A percentile compares a stretch with the other conserved stretches of the same genome.
These are phyloP conservation scores for Coemansia sp. DNA, from an alignment of 192 early-diverging fungal species.

Conservation along the genomic window DNA sequence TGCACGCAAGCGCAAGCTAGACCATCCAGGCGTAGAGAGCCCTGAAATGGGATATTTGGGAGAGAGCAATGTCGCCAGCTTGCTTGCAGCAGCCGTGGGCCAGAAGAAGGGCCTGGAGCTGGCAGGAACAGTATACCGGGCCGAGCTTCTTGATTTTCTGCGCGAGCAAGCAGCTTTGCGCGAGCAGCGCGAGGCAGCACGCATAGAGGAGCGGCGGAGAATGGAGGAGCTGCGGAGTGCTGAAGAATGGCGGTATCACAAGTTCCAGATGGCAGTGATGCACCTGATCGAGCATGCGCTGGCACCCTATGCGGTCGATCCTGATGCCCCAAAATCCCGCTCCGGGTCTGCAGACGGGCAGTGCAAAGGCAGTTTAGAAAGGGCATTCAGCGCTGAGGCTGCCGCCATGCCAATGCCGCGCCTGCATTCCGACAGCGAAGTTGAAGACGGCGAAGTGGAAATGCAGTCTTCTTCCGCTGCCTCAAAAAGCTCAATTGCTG, in stretches of 20 bases:
- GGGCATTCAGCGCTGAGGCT: neutral
- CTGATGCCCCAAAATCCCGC: neutral
- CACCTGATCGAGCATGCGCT: conserved; percentile 27
- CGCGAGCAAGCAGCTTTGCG: conserved; percentile 32
- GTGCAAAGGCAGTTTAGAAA: neutral
- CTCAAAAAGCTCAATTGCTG: neutral
- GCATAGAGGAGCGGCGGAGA: conserved; percentile 31
- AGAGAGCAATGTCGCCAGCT: neutral
- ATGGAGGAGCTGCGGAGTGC: conserved; percentile 32
- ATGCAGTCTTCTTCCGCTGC: neutral
- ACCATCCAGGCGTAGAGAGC: neutral
- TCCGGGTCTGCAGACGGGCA: neutral
- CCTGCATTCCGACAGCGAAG: neutral
- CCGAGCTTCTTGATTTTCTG: conserved; percentile 41
- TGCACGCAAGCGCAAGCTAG: conserved; percentile 23
- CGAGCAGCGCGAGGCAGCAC: conserved; percentile 30
- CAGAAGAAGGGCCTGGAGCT: conserved; percentile 13
- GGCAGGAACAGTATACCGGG: conserved; percentile 25
- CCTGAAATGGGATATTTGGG: neutral
- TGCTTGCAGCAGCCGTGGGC: conserved; percentile 5
- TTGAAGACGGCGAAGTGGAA: conserved; percentile 4
- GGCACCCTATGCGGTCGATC: conserved; percentile 18
- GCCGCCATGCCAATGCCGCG: neutral
- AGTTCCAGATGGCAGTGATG: conserved; percentile 53
- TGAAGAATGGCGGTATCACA: conserved; percentile 50